Evolutionary conservation across 2,329 filamentous ascomycete genomes (phyloP).

Genomic region (Daldinia eschscholtzii): DNA sequence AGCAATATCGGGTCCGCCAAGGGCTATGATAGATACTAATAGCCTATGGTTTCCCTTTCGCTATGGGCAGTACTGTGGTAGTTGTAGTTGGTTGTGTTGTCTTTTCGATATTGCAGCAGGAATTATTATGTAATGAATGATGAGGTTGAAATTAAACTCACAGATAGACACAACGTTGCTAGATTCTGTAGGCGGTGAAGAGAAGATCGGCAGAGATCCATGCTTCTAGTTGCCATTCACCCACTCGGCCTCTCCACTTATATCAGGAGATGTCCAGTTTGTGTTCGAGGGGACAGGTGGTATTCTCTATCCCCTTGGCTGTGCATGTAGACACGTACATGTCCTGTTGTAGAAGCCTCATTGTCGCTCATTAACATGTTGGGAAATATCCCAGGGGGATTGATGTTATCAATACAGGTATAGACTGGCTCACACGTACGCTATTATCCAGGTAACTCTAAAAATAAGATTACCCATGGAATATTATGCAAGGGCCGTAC

Average conservation of each 20-base stretch:
- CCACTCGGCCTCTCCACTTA: conserved; percentile 2
- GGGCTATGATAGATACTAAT: not conserved
- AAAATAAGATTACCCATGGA: not conserved
- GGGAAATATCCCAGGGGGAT: not conserved
- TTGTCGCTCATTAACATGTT: not conserved
- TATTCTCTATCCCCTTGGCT: not conserved
- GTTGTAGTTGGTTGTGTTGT: not conserved
- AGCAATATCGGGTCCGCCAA: not conserved
- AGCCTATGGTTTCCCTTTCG: not conserved
- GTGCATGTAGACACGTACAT: not conserved
- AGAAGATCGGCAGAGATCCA: not conserved
- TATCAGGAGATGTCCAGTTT: not conserved
- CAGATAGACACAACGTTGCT: not conserved
- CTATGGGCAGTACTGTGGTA: not conserved
- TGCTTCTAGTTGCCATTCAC: not conserved
- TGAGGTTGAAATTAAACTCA: conserved; percentile 6
- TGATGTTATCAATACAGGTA: not conserved
- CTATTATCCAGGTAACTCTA: not conserved
- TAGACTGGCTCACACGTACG: not conserved
- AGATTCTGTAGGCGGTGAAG: conserved; percentile 7
- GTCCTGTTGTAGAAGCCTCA: not conserved
- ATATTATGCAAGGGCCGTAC: not conserved
- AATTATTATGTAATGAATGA: conserved; percentile 1
- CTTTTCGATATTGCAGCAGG: not conserved
- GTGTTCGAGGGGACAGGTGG: not conserved